Base-by-base conservation (phyloP, 2,329 filamentous ascomycete genomes). In the Trichoderma oligosporum region DNA sequence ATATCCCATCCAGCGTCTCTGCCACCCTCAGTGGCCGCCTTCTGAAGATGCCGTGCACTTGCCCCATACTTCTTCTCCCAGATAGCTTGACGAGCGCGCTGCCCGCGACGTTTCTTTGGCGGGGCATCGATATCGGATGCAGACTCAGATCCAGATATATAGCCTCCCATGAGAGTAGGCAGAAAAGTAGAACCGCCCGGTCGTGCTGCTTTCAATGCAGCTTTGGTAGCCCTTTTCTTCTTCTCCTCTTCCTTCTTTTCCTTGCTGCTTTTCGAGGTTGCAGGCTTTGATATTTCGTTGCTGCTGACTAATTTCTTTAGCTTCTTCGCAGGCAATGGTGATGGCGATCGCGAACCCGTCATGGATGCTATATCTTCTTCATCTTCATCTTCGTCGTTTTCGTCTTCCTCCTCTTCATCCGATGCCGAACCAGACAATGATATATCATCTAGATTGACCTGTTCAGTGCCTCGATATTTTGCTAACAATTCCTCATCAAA, bases 31-130 rank as follows among this genome's bases (percentile, higher is more conserved):
- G 51, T 56, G 44, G 64, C 70, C 44, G 64, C 70, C 71, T 71
- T 69, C 58, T 77, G 76, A 41, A 85, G 70, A 66, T 91, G 88
- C 63, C 85, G 88, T 1, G 89, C 90, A 61, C 81, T 79, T 12
- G 79, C 77, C 48, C 88, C 88, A 69, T 80, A 93, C 68, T 92
- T 93, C 74, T 89, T 86, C 74, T 93, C 89, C 77, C 85, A 88
- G 58, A 94, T 87, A 22, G 85, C 82, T 67, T 89, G 87, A 7
- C 89, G 82, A n/a, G 87, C 88, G 41, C 85, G 81, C 72, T 95
- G 89, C 3, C 89, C 89, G 20, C 88, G 80, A 65, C 93, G 92
- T n/a, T 55, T 55, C 0, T 78, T 72, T 1, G 76, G 77, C 5
- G 81, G 82, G 2, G 78, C 71, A 52, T 91, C 88, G 20, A 89